A percentile compares a stretch with the other conserved stretches of the same genome.
These are phyloP conservation scores for Mucor irregularis DNA, from an alignment of 371 early-diverging fungal species.

Conservation along the genomic window DNA sequence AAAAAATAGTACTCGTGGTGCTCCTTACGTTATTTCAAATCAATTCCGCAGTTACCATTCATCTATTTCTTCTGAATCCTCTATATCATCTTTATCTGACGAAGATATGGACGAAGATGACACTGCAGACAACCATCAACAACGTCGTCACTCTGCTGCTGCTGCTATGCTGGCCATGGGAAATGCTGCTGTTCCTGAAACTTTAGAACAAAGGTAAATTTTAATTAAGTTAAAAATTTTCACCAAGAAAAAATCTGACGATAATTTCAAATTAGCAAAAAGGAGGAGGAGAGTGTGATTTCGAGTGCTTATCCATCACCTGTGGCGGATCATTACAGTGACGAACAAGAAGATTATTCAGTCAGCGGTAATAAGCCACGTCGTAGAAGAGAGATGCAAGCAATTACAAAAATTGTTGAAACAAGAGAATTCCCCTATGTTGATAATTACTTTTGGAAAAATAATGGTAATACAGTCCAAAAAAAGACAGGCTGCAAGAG, in stretches of 20 bases:
- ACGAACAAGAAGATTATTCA: neutral
- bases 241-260: neutral
- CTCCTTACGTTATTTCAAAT: conserved; percentile 11
- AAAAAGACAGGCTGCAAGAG: conserved; percentile 68
- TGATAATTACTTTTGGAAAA: conserved; percentile 64
- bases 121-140: conserved; percentile 17
- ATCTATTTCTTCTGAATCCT: conserved; percentile 8
- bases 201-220: neutral
- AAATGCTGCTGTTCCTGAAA: neutral
- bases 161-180: conserved; percentile 53
- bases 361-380: conserved; percentile 14
- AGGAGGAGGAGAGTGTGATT: neutral
- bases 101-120: conserved; percentile 7
- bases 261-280: neutral
- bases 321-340: conserved; percentile 16
- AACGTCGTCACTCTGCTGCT: conserved; percentile 51
- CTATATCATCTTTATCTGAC: conserved; percentile 13
- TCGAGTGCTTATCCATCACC: conserved; percentile 35
- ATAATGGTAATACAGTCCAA: conserved; percentile 59
- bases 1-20: neutral
- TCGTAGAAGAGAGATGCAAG: conserved; percentile 66
- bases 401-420: conserved; percentile 65
- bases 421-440: conserved; percentile 56
- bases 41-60: conserved; percentile 2
- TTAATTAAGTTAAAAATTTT: no score